These are phyloP conservation scores for Sporisorium exsertum DNA, from an alignment of 1,284 basidiomycete species.

Conservation along the genomic window DNA sequence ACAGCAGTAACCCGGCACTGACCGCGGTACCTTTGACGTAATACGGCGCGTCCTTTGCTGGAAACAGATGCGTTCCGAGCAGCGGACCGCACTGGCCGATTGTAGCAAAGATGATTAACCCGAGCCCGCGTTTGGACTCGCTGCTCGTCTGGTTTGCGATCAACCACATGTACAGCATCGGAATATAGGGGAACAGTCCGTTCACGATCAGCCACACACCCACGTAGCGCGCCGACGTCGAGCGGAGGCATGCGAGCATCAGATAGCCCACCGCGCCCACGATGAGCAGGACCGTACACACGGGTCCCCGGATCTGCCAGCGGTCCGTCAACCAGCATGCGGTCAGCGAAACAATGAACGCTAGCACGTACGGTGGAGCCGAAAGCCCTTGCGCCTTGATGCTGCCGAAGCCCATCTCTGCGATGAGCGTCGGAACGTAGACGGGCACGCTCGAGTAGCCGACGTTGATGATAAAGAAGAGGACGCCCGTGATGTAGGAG, in stretches of 20 bases:
- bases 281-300: constrained; percentile 51
- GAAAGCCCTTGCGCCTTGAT: constrained; percentile 55
- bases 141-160: constrained; percentile 50
- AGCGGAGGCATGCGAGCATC: constrained; percentile 50
- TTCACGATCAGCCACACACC: constrained; percentile 56
- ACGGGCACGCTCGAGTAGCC: constrained; percentile 62
- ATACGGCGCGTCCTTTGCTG: constrained; percentile 49
- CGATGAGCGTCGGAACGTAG: constrained; percentile 63
- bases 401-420: constrained; percentile 60
- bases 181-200: constrained; percentile 61
- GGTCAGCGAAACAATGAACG: constrained; percentile 51
- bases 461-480: constrained; percentile 65
- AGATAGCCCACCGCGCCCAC: constrained; percentile 60
- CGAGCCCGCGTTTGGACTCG: constrained; percentile 58
- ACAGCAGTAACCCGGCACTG: constrained; percentile 46
- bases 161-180: constrained; percentile 61
- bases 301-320: constrained; percentile 50
- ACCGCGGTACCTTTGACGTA: constrained; percentile 55
- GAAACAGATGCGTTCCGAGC: constrained; percentile 60
- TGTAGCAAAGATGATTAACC: constrained; percentile 57
- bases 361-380: constrained; percentile 59
- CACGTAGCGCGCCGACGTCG: constrained; percentile 43
- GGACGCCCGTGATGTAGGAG: constrained; percentile 48
- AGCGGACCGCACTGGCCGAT: constrained; percentile 62
- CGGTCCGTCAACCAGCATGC: constrained; percentile 47